A percentile compares a stretch with the other conserved stretches of the same genome.
Evolutionary conservation across 2,329 filamentous ascomycete genomes (phyloP).

Genomic region (Ophiobolus disseminans): DNA sequence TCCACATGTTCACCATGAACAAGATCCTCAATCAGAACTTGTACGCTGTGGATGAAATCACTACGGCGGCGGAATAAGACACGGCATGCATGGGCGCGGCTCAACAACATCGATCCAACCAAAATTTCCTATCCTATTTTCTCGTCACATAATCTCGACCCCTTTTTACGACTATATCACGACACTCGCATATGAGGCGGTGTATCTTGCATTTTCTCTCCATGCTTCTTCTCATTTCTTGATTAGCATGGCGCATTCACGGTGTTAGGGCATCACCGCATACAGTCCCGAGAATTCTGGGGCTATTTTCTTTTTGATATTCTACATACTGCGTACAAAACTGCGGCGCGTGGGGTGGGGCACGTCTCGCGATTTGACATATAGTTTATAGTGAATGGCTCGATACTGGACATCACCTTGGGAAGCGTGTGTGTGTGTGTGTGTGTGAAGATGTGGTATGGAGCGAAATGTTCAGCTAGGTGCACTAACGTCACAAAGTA

Average conservation of each 20-base stretch:
- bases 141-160: background rate
- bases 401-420: too few species aligned
- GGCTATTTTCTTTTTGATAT: background rate
- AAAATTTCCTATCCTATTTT: background rate
- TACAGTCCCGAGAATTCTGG: background rate
- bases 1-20: constrained; percentile 99
- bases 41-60: constrained; percentile 77
- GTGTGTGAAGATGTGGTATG: too few species aligned
- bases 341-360: too few species aligned
- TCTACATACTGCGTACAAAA: background rate
- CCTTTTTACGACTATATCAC: constrained; percentile 4
- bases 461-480: too few species aligned
- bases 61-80: background rate
- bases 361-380: too few species aligned
- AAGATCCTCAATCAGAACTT: constrained; percentile 90
- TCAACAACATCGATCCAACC: too few species aligned
- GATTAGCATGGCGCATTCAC: constrained; percentile 19
- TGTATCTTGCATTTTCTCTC: background rate
- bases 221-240: constrained; percentile 5
- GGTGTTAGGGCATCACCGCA: constrained; percentile 7
- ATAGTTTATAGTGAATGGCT: too few species aligned
- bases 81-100: too few species aligned
- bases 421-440: too few species aligned
- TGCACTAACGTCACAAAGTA: too few species aligned
- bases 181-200: background rate